phyloP scores from a whole-genome alignment of 305 asterid species.

The Salvia sclarea region DNA sequence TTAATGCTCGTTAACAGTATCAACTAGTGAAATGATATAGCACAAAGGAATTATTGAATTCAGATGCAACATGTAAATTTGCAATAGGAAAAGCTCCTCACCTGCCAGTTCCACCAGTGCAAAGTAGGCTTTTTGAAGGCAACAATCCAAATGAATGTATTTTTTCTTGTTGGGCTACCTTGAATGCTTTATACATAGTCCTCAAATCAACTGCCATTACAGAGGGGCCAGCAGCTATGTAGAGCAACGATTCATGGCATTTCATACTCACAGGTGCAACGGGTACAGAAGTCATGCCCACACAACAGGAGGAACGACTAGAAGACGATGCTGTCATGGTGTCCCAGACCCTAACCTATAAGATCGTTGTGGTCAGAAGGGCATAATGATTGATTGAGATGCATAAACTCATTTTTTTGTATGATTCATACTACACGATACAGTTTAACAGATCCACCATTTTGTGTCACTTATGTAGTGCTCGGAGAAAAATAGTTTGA shows the following conservation, averaged over 20 bases:
- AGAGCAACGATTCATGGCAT: constrained; percentile 70
- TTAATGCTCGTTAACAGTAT: too few species aligned
- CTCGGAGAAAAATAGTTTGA: background rate
- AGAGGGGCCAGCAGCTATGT: constrained; percentile 70
- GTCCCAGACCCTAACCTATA: constrained; percentile 80
- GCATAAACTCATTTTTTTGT: background rate
- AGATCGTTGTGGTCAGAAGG: constrained; percentile 15
- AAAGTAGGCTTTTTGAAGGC: constrained; percentile 65
- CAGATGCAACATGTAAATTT: background rate
- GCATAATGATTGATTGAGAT: constrained; percentile 1
- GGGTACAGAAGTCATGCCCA: constrained; percentile 60
- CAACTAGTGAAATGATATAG: too few species aligned
- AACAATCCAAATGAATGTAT: constrained; percentile 57
- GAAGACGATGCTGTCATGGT: constrained; percentile 57
- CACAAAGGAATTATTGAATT: too few species aligned
- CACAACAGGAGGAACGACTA: constrained; percentile 70
- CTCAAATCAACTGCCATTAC: constrained; percentile 66
- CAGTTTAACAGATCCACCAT: background rate
- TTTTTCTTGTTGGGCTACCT: constrained; percentile 34
- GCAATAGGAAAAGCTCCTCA: constrained; percentile 23
- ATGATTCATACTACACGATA: too few species aligned
- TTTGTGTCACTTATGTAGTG: too few species aligned
- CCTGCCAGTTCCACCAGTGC: constrained; percentile 72
- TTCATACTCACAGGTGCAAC: constrained; percentile 67
- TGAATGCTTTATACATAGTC: constrained; percentile 63